A percentile compares a stretch with the other conserved stretches of the same genome.
These are phyloP conservation scores for Podaxis sp. DNA, from an alignment of 768 basidiomycete genomes.

Conservation along the genomic window DNA sequence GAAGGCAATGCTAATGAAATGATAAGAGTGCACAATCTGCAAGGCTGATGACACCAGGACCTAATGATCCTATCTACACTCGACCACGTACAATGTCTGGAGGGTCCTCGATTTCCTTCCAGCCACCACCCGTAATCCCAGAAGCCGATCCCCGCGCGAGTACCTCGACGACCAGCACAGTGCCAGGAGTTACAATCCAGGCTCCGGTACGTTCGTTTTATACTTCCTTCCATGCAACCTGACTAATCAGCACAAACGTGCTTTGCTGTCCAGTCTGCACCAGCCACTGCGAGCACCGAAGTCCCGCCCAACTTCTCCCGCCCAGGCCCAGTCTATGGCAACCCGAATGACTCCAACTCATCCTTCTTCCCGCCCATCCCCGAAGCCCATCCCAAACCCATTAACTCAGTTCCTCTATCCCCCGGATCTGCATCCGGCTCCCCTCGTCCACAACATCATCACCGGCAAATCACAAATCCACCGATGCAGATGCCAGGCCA, in stretches of 20 bases:
- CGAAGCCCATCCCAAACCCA: neutral
- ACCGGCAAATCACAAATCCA: neutral
- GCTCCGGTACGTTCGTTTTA: slow-evolving; percentile 33
- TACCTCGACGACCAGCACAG: slow-evolving; percentile 23
- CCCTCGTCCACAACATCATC: neutral
- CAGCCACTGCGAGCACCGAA: neutral
- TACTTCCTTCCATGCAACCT: neutral
- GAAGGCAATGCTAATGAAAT: neutral
- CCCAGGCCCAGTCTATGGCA: neutral
- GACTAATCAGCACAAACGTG: neutral
- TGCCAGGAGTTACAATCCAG: slow-evolving; percentile 34
- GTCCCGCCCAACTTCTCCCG: neutral
- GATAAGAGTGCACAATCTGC: slow-evolving; percentile 22
- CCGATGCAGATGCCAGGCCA: neutral
- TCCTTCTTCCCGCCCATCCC: slow-evolving; percentile 7
- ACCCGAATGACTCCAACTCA: slow-evolving; percentile 4
- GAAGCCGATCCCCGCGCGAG: slow-evolving; percentile 13
- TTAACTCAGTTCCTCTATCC: neutral
- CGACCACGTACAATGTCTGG: slow-evolving; percentile 10
- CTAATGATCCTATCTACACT: slow-evolving; percentile 19
- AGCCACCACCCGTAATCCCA: slow-evolving; percentile 17
- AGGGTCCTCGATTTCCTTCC: slow-evolving; percentile 10
- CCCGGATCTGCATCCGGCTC: neutral
- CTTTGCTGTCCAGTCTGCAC: neutral
- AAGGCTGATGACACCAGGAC: slow-evolving; percentile 14